Conservation (phyloP, 345 rosid species). For the Eucalyptus rudis region DNA sequence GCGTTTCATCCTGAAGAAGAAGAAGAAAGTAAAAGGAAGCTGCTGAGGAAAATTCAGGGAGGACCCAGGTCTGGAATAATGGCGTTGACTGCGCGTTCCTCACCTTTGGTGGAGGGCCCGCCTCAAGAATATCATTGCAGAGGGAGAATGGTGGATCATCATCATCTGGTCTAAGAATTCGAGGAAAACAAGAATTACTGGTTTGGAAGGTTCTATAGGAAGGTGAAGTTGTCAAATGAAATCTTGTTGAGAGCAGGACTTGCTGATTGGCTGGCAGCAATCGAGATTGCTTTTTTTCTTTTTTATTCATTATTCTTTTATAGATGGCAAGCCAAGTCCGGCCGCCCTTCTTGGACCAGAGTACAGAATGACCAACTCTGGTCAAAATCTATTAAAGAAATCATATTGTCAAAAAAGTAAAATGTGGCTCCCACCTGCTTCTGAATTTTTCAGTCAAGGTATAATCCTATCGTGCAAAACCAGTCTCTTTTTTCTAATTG, state of each 20-base stretch:
- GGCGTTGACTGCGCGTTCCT: not conserved
- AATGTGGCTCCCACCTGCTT: accelerated
- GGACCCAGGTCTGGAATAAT: not conserved
- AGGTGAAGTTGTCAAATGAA: not conserved
- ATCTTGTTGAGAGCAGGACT: not conserved
- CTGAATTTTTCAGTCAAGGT: not conserved
- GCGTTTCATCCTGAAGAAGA: not conserved
- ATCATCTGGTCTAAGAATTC: not conserved
- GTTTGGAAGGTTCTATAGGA: not conserved
- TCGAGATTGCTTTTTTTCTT: accelerated
- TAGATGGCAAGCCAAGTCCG: not conserved
- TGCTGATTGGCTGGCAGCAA: not conserved
- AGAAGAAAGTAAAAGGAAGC: not conserved
- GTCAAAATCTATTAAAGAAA: not conserved
- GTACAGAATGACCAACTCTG: not conserved
- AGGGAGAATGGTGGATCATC: not conserved
- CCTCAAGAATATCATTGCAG: not conserved
- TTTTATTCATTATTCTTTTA: not conserved
- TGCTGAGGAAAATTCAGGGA: not conserved
- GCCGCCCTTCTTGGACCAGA: not conserved
- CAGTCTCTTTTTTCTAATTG: too few species aligned
- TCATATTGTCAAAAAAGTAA: accelerated
- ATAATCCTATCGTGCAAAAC: accelerated
- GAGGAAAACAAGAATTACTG: not conserved
- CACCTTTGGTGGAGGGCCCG: not conserved